Evolutionary conservation across 2,329 filamentous ascomycete genomes (phyloP), one percentile per base, ranked within the genome.

Genomic region (Epichloe amarillans): DNA sequence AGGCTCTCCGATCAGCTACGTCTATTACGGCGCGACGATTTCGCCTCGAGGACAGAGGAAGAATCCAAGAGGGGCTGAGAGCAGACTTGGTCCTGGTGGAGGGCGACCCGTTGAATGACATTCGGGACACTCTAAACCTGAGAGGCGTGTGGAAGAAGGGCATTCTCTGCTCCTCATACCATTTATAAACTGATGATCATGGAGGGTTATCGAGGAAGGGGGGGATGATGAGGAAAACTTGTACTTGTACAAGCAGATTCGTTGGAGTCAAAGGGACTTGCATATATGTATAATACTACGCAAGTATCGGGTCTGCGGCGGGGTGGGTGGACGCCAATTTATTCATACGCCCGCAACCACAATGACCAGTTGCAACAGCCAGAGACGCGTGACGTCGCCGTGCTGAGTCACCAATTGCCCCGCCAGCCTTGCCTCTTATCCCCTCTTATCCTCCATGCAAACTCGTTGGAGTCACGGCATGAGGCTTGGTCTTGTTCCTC

Each of bases 101-200:
- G 23, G 56, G 54, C 0, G 50, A 57, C 15, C 50, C 53, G 4
- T 35, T 57, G 7, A 33, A 52, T 2, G 49, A 50, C 1, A 41
- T 54, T 10, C 39, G 47, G 3, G 45, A 46, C 11, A 42, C 45
- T 0, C 17, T 57, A 12, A 54, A 52, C 0, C 51, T 57, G 3
- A 46, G 46, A 3, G 46, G 53, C 10, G 56, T 55, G 2, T 57
- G 54, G 56, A 55, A 56, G n/a, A 49, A 57, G 0, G 52, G 54
- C 2, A 41, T 53, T 0, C 42, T 54, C 8, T 52, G 50, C 50
- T 52, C 50, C 6, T 48, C 50, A 12, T 52, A 52, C 14, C 12
- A 15, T 19, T 35, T 26, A 11, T 46, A 14, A 37, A 42, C 1
- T 36, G 3, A 7, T 8, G 10, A 10, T 30, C 7, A 30, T 30